Evolutionary conservation across 352 stramenopile species (phyloP).

Genomic region (Saprolegnia diclina): DNA sequence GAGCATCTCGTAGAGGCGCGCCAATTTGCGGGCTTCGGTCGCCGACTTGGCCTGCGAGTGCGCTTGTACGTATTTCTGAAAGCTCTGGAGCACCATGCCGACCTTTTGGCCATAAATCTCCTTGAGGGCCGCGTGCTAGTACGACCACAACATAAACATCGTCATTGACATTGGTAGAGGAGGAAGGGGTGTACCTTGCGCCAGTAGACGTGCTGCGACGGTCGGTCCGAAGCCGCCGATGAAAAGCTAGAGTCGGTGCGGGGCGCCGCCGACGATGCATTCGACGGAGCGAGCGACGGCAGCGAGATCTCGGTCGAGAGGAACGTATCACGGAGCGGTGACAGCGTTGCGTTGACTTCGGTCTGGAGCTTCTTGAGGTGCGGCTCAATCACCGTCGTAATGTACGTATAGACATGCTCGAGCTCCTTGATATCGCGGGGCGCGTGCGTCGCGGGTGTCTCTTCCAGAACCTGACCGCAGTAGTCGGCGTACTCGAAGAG

Average conservation of each 20-base stretch:
- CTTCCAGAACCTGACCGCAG: slow-evolving; percentile 20
- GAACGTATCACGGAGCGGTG: slow-evolving; percentile 14
- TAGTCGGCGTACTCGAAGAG: slow-evolving; percentile 23
- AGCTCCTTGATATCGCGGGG: slow-evolving; percentile 9
- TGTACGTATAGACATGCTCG: slow-evolving; percentile 19
- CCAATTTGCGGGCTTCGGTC: slow-evolving; percentile 18
- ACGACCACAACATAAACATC: background rate
- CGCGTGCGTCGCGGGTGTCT: background rate
- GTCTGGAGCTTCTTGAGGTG: slow-evolving; percentile 16
- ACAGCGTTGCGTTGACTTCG: background rate
- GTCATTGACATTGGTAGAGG: background rate
- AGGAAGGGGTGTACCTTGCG: slow-evolving; percentile 17
- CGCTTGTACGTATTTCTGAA: slow-evolving; percentile 22
- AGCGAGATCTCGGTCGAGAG: slow-evolving; percentile 18
- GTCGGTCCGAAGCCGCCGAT: background rate
- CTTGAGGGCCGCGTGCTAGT: slow-evolving; percentile 23
- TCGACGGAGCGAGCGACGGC: slow-evolving; percentile 7
- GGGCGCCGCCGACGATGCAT: slow-evolving; percentile 5
- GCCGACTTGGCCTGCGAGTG: slow-evolving; percentile 25
- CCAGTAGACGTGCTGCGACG: slow-evolving; percentile 10
- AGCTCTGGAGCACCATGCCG: slow-evolving; percentile 1
- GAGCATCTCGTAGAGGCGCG: slow-evolving; percentile 26
- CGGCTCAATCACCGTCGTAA: slow-evolving; percentile 19
- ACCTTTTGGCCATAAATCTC: slow-evolving; percentile 25
- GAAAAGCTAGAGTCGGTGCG: slow-evolving; percentile 13